A percentile compares a stretch with the other conserved stretches of the same genome.
Conservation (phyloP, 2,329 filamentous ascomycete genomes). For the Sclerotinia minor region DNA sequence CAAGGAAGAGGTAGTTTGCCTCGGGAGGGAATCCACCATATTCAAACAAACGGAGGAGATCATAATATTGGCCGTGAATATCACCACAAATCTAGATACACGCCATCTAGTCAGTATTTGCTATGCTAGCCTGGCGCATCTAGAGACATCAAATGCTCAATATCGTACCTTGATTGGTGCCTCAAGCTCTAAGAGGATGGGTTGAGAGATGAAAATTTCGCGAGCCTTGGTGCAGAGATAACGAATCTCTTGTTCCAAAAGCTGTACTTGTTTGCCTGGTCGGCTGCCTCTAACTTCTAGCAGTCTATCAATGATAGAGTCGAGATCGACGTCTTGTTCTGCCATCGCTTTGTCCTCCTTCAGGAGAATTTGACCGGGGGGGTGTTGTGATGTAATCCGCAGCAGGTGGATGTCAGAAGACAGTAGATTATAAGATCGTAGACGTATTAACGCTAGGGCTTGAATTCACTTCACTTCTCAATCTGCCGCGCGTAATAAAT, state of each 20-base stretch:
- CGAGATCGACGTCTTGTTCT: constrained; percentile 92
- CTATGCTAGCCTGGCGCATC: background rate
- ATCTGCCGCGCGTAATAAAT: constrained; percentile 12
- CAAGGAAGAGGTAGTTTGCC: constrained; percentile 99
- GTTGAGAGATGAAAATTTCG: constrained; percentile 99
- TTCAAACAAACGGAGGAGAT: constrained; percentile 94
- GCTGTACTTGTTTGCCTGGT: constrained; percentile 97
- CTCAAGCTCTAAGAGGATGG: constrained; percentile 94
- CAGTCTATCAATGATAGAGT: constrained; percentile 98
- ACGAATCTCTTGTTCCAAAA: constrained; percentile 93
- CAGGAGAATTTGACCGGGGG: constrained; percentile 38
- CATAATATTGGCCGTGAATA: constrained; percentile 99
- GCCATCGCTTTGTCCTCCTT: constrained; percentile 56
- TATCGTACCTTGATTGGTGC: constrained; percentile 90
- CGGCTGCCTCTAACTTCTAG: constrained; percentile 97
- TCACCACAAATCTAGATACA: constrained; percentile 86
- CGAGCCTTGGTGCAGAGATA: constrained; percentile 97
- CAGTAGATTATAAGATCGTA: background rate
- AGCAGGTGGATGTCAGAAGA: constrained; percentile 29
- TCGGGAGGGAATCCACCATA: constrained; percentile 98
- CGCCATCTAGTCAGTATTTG: constrained; percentile 27
- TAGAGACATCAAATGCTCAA: background rate
- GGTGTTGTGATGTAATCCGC: constrained; percentile 38
- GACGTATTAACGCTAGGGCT: constrained; percentile 10
- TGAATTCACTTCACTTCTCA: constrained; percentile 25